These are phyloP conservation scores for Rhodocollybia butyracea DNA, from an alignment of 768 basidiomycete genomes.

Conservation along the genomic window DNA sequence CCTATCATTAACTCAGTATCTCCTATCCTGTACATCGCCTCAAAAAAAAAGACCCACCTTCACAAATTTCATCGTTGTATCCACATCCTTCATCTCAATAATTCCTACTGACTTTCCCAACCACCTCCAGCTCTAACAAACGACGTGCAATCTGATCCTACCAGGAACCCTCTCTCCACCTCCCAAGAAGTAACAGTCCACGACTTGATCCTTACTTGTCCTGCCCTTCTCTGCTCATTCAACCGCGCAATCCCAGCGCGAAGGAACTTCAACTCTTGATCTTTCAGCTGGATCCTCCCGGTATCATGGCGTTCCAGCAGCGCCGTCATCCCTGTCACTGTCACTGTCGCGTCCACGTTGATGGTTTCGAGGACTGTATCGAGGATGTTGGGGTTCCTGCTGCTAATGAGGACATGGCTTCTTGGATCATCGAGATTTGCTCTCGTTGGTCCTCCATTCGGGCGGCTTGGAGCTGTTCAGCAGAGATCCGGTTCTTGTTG, in stretches of 20 bases:
- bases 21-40: background rate
- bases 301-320: constrained; percentile 5
- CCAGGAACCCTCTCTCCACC: constrained; percentile 1
- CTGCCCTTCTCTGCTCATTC: constrained; percentile 1
- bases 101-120: constrained; percentile 3
- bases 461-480: background rate
- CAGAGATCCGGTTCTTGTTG: background rate
- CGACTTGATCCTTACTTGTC: background rate
- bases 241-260: constrained; percentile 4
- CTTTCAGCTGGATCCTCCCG: background rate
- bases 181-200: constrained; percentile 7
- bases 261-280: background rate
- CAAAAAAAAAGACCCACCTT: background rate
- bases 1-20: background rate
- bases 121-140: constrained; percentile 4
- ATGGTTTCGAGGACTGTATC: constrained; percentile 1
- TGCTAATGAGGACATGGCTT: background rate
- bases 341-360: background rate
- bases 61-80: background rate
- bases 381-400: background rate
- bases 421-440: background rate
- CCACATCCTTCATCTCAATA: constrained; percentile 2
- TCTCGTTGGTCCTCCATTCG: background rate
- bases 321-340: constrained; percentile 3
- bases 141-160: constrained; percentile 1